Base-by-base conservation (phyloP, 2,329 filamentous ascomycete species). In the Colletotrichum cuscutae region DNA sequence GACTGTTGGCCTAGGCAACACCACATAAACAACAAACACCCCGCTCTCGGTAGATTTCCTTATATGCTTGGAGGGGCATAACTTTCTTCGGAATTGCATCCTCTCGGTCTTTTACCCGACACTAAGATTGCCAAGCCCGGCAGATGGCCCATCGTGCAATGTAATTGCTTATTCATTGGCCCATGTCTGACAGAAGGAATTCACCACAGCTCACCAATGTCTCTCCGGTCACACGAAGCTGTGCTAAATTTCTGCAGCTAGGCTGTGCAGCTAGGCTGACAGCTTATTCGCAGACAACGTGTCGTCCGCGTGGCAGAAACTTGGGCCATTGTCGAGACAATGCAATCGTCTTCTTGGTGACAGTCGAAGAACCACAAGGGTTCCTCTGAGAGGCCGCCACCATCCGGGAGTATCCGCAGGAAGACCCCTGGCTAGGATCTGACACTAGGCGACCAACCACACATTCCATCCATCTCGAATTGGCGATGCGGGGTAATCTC, bases 401-500 rank as follows among this genome's bases (percentile, higher is more conserved):
- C 54, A 22, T 49, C 19, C 70, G 70, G 70, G 70, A 72, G 66
- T 67, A 70, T 22, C 66, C 60, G 70, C 49, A 35, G n/a, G 19
- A 52, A 19, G 53, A 65, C 67, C 60, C 71, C 56, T 71, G 66
- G 35, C 35, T 53, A 61, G 61, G 60, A 71, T 71, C 71, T 73
- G 26, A 52, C 53, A 68, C 70, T 65, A 57, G 49, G 49, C 24
- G 37, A 49, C 52, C 54, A 37, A 42, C 49, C 49, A 35, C 42
- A 13, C 32, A 26, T 49, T 7, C 42, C 42, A 22, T 49, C 19
- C 56, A 70, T 65, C 60, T 65, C 56, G 35, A 28, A 60, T 56
- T 42, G 67, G 60, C 54, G 66, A 60, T 73, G 71, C 66, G 71
- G 71, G 71, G 56, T 72, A 72, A 28, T 49, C 54, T 28, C 58